phyloP scores from a whole-genome alignment of 805 yeast species.

The Pichia rugopelliculosa region DNA sequence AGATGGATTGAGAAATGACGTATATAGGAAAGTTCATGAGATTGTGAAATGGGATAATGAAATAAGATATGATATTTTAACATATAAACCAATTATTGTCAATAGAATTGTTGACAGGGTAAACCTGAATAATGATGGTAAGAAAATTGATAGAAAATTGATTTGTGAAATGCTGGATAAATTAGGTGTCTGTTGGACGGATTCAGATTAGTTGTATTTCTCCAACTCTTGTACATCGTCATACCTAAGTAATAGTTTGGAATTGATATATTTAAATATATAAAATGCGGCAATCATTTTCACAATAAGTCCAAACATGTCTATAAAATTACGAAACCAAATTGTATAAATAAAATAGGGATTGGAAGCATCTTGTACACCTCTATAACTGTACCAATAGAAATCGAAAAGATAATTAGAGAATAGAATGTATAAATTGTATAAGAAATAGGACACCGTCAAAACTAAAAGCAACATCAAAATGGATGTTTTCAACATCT shows the following conservation, averaged over 20 bases:
- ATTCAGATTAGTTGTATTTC: conserved; percentile 17
- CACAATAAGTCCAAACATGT: conserved; percentile 12
- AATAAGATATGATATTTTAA: conserved; percentile 15
- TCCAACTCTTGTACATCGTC: conserved; percentile 24
- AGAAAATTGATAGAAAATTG: conserved; percentile 14
- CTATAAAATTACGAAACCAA: conserved; percentile 7
- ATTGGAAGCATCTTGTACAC: background rate
- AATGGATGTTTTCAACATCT: conserved; percentile 2
- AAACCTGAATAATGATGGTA: conserved; percentile 11
- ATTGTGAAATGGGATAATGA: conserved; percentile 14
- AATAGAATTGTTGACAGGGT: conserved; percentile 10
- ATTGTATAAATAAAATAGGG: background rate
- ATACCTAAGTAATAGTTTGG: conserved; percentile 15
- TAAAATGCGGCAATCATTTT: conserved; percentile 15
- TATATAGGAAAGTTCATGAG: conserved; percentile 15
- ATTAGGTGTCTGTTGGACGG: conserved; percentile 24
- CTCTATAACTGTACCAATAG: conserved; percentile 6
- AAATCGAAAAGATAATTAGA: conserved; percentile 4
- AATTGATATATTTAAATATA: conserved; percentile 17
- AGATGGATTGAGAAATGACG: conserved; percentile 6
- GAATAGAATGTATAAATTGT: background rate
- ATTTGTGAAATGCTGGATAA: conserved; percentile 23
- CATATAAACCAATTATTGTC: conserved; percentile 22
- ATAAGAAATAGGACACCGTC: background rate
- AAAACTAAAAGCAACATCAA: conserved; percentile 1